Evolutionary conservation across 306 rosid genomes (phyloP).

Genomic region (Castanea sativa): DNA sequence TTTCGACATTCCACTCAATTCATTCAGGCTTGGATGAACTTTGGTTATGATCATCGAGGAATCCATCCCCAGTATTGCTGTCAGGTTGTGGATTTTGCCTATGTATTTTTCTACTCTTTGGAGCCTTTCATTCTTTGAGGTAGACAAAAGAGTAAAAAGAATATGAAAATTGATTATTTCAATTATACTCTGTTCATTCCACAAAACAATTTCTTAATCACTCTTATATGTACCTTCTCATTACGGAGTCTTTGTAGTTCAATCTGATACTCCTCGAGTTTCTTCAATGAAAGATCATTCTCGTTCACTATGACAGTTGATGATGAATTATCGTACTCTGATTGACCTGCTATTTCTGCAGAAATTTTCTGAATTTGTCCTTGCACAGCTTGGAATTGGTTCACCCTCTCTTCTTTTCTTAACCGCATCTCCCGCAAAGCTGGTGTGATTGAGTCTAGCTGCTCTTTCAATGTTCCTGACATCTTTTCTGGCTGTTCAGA

Average conservation of each 20-base stretch:
- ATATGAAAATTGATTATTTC: constrained; percentile 16
- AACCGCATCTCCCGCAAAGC: constrained; percentile 75
- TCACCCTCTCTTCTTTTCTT: constrained; percentile 88
- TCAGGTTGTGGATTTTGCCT: constrained; percentile 57
- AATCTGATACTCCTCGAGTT: constrained; percentile 77
- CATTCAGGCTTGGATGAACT: constrained; percentile 86
- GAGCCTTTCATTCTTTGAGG: constrained; percentile 75
- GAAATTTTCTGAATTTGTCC: constrained; percentile 74
- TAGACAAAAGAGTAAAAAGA: constrained; percentile 16
- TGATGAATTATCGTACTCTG: constrained; percentile 37
- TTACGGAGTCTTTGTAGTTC: constrained; percentile 71
- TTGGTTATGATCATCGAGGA: constrained; percentile 62
- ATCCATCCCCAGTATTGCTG: constrained; percentile 84
- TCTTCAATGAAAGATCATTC: constrained; percentile 85
- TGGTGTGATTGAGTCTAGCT: constrained; percentile 90
- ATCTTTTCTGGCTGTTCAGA: constrained; percentile 83
- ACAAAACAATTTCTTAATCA: constrained; percentile 16
- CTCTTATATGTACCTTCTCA: constrained; percentile 64
- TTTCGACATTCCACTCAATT: constrained; percentile 64
- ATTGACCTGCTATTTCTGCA: constrained; percentile 77
- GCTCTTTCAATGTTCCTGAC: constrained; percentile 84
- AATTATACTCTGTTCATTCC: background rate
- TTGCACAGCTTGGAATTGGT: constrained; percentile 70
- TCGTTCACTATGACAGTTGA: constrained; percentile 54
- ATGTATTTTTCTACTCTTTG: constrained; percentile 63